Base-by-base conservation (phyloP, 2,329 filamentous ascomycete species). In the Epichloe amarillans region DNA sequence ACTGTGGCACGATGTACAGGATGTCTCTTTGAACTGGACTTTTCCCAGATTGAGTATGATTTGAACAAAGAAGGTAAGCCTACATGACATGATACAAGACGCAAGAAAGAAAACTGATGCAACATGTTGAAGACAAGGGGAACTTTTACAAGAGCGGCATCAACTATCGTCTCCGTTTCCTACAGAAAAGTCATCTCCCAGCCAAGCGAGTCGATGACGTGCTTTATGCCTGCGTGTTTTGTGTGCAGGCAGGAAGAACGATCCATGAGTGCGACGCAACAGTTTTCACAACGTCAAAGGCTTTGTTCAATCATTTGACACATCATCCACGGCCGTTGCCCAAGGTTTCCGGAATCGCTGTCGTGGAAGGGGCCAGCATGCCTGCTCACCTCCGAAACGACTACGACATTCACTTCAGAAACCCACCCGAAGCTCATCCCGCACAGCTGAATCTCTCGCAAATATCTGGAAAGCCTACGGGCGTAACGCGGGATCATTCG, bases 221-320 rank as follows among this genome's bases (percentile, higher is more conserved):
- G 48, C 59, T 76, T 43, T 80, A 77, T 56, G 75, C 66, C 3
- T 80, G 77, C 54, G 55, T 76, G 1, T 79, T 80, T 57, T 80
- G 77, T 58, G 64, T 77, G 4, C 68, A 73, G 5, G 54, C 65
- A 17, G 74, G 74, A 0, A 66, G 60, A n/a, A 78, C 75, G 0
- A 60, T 71, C 2, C 73, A 79, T 46, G 69, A 74, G 50, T 74
- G 73, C 55, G 77, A 80, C 46, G 71, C 76, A 3, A 80, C 77
- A 0, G 73, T 80, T 8, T 80, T 80, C 60, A 75, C 77, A 58
- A 72, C 62, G 44, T 72, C 75, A 46, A 71, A 69, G 52, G 68
- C 75, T 45, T 66, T 80, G 4, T 78, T 79, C 52, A 61, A 66
- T 17, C 77, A 80, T 57, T 61, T 80, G 49, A 66, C 74, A 3